phyloP scores from a whole-genome alignment of 306 rosid species.

The Hippophae gyantsensis region DNA sequence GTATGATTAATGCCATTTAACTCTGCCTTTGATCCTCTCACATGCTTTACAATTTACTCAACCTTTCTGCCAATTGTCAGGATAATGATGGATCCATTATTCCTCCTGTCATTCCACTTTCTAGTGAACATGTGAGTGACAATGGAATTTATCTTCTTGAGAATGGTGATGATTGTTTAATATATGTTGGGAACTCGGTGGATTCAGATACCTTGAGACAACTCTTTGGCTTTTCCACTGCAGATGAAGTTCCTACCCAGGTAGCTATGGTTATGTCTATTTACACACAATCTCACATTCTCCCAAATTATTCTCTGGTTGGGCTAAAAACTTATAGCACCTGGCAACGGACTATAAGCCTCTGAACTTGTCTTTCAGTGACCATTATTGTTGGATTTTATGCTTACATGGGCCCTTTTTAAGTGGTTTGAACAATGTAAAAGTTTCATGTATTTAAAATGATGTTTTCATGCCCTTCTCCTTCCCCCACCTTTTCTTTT shows the following conservation, averaged over 20 bases:
- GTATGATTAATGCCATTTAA: slow-evolving; percentile 24
- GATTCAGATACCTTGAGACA: slow-evolving; percentile 45
- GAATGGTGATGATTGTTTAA: slow-evolving; percentile 83
- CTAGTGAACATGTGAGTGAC: slow-evolving; percentile 76
- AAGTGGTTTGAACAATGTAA: no score
- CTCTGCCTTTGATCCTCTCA: not conserved
- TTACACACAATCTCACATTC: not conserved
- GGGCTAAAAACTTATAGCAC: no score
- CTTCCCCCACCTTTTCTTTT: no score
- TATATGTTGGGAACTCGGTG: slow-evolving; percentile 65
- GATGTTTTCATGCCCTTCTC: no score
- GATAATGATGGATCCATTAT: slow-evolving; percentile 50
- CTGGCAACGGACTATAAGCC: no score
- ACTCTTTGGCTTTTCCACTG: slow-evolving; percentile 61
- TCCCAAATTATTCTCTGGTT: no score
- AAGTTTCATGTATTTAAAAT: no score
- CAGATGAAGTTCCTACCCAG: slow-evolving; percentile 68
- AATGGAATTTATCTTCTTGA: slow-evolving; percentile 90
- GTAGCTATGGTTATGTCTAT: slow-evolving; percentile 27
- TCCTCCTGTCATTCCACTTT: slow-evolving; percentile 79
- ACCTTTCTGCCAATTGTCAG: slow-evolving; percentile 34
- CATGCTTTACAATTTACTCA: slow-evolving; percentile 16
- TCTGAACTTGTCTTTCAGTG: no score
- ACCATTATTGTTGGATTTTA: no score
- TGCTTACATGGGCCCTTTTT: no score